Base-by-base conservation (phyloP, 768 basidiomycete genomes). In the Tricholoma hemisulphureum region DNA sequence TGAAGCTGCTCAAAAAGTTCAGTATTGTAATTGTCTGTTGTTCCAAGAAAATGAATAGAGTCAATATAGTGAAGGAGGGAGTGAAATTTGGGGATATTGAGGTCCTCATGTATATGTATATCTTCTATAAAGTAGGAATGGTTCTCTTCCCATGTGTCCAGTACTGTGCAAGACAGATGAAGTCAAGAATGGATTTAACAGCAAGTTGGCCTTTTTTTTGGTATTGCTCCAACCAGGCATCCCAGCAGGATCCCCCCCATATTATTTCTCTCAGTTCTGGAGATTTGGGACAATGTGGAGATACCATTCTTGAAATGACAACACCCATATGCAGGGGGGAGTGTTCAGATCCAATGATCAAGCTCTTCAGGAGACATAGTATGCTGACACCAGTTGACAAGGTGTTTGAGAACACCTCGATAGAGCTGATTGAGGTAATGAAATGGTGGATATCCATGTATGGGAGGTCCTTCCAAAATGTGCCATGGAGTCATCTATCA, bases 221-320 rank as follows among this genome's bases (percentile, higher is more conserved):
- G 51, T 0, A 58, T 51, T 16, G 59, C 65, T 6, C 70, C 71
- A 2, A 69, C 67, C 0, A 80, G n/a, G 1, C 72, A 29, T 0
- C 67, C 69, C 2, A 74, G 20, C 52, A 77, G 74, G 3, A 74
- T 66, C 31, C 68, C 67, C 54, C 74, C 65, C 69, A 78, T 75
- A 0, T 68, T 63, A 48, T 77, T 76, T 54, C 74, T 68, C 61
- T 83, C 77, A 0, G 62, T 70, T 2, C 79, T 80, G 0, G 78
- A 79, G 75, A 75, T 77, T 55, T 80, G 77, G 7, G 73, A 67
- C 0, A 76, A 62, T 0, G 59, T 29, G 0, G 73, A 76, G 18
- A 83, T 78, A 0, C 80, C 79, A 7, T 73, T 74, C 29, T 69
- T 69, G 69, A 82, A 80, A 48, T 77, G 73, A 0, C 74, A 72